Percentiles rank a stretch among this genome's conserved stretches.
phyloP scores from a whole-genome alignment of 768 basidiomycete genomes.

The Pisolithus marmoratus region DNA sequence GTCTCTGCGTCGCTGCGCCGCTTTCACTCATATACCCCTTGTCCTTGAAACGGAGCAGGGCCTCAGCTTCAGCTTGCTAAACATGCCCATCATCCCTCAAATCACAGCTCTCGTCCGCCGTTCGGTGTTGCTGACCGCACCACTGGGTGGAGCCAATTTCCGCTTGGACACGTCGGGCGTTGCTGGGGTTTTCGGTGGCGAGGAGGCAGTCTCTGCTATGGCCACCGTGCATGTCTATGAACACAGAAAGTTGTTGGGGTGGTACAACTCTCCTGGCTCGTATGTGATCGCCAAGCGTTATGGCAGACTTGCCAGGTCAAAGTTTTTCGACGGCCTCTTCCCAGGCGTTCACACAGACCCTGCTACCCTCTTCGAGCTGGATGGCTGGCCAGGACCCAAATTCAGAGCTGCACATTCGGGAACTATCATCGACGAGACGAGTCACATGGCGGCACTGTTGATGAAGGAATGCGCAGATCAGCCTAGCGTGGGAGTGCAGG shows the following conservation, averaged over 20 bases:
- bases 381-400: constrained; percentile 16
- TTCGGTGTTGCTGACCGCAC: neutral
- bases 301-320: constrained; percentile 19
- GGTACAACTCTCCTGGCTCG: constrained; percentile 31
- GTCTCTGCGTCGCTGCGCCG: no score
- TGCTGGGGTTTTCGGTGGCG: constrained; percentile 10
- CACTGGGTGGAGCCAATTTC: constrained; percentile 11
- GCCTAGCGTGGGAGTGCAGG: neutral
- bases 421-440: constrained; percentile 12
- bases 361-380: constrained; percentile 16
- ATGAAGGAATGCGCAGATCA: constrained; percentile 6
- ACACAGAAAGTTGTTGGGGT: constrained; percentile 24
- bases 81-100: neutral
- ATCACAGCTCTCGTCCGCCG: neutral
- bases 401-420: constrained; percentile 17
- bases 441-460: constrained; percentile 17
- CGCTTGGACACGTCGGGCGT: constrained; percentile 21
- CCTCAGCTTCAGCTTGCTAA: neutral
- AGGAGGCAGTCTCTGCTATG: constrained; percentile 30
- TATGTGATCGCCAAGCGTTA: constrained; percentile 27
- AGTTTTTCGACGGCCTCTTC: constrained; percentile 22
- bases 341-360: constrained; percentile 20
- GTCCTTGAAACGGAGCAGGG: no score
- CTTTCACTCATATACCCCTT: no score
- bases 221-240: constrained; percentile 25